Conservation (phyloP, 306 rosid species). For the Lablab purpureus region DNA sequence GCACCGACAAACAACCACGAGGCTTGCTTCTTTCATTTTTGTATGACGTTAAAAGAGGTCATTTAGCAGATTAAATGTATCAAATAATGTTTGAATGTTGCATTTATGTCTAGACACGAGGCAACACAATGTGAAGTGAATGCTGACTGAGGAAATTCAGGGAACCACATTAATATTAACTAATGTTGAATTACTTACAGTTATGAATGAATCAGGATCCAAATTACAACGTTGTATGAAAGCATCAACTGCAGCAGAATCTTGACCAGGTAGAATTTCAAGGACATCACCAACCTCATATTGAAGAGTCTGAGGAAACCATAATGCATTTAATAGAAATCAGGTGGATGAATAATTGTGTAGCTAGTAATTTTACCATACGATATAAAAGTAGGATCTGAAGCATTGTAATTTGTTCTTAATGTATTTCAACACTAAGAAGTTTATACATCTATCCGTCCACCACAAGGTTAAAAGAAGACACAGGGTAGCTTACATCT, state of each 20-base stretch:
- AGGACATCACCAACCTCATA: slow-evolving; percentile 81
- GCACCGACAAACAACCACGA: slow-evolving; percentile 1
- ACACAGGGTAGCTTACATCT: slow-evolving; percentile 61
- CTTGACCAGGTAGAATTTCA: slow-evolving; percentile 88
- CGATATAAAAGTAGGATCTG: slow-evolving; percentile 18
- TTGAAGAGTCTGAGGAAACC: slow-evolving; percentile 58
- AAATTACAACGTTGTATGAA: slow-evolving; percentile 75
- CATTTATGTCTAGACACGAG: slow-evolving; percentile 2
- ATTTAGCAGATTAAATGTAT: slow-evolving; percentile 16
- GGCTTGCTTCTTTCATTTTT: slow-evolving; percentile 14
- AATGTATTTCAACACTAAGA: neutral
- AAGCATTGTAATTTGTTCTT: slow-evolving; percentile 7
- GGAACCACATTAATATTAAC: slow-evolving; percentile 34
- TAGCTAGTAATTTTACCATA: slow-evolving; percentile 27
- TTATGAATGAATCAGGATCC: slow-evolving; percentile 81
- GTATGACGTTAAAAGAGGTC: slow-evolving; percentile 15
- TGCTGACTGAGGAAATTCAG: slow-evolving; percentile 27
- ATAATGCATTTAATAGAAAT: slow-evolving; percentile 30
- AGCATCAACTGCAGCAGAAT: slow-evolving; percentile 70
- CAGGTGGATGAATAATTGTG: slow-evolving; percentile 37
- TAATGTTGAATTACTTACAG: slow-evolving; percentile 67
- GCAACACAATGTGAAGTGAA: slow-evolving; percentile 34
- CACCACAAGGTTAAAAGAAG: slow-evolving; percentile 25
- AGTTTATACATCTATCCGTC: neutral
- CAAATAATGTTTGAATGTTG: slow-evolving; percentile 22